These are phyloP conservation scores for Scytalidium sp. DNA, from an alignment of 2,329 filamentous ascomycete species.

Conservation along the genomic window DNA sequence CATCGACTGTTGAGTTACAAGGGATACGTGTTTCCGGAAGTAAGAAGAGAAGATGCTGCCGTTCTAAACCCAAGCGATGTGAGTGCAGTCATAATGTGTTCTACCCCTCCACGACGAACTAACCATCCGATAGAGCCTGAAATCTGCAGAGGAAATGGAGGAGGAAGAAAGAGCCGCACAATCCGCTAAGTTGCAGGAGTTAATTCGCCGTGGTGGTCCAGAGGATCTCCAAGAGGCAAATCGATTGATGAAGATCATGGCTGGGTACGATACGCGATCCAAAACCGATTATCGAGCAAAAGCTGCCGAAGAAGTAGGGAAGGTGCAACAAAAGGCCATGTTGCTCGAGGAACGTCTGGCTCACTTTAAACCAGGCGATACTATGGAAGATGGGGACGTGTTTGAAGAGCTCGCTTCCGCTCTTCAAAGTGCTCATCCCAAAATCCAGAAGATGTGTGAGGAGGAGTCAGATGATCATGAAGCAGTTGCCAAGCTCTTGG, in stretches of 20 bases:
- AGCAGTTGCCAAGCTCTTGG: conserved; percentile 89
- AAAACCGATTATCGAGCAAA: conserved; percentile 99
- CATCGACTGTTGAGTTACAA: conserved; percentile 94
- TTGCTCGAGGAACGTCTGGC: conserved; percentile 91
- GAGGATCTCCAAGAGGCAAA: conserved; percentile 97
- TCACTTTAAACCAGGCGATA: conserved; percentile 77
- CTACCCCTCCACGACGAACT: conserved; percentile 14
- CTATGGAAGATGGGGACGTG: conserved; percentile 65
- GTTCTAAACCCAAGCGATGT: conserved; percentile 96
- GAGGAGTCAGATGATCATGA: conserved; percentile 97
- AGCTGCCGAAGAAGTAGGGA: conserved; percentile 89
- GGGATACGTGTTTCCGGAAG: conserved; percentile 91
- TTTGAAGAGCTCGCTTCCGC: conserved; percentile 84
- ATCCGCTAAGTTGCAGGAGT: conserved; percentile 95
- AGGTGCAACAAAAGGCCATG: conserved; percentile 92
- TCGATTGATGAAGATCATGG: conserved; percentile 98
- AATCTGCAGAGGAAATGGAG: conserved; percentile 98
- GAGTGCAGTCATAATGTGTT: conserved; percentile 37
- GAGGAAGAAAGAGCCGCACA: conserved; percentile 93
- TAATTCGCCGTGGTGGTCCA: conserved; percentile 87
- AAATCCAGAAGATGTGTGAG: conserved; percentile 99
- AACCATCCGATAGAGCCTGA: conserved; percentile 66
- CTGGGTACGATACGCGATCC: conserved; percentile 89
- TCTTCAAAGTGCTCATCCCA: conserved; percentile 90
- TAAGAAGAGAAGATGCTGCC: conserved; percentile 89